These are phyloP conservation scores for Eragrostis curvula DNA, from an alignment of 176 grass and related monocot genomes.

Conservation along the genomic window DNA sequence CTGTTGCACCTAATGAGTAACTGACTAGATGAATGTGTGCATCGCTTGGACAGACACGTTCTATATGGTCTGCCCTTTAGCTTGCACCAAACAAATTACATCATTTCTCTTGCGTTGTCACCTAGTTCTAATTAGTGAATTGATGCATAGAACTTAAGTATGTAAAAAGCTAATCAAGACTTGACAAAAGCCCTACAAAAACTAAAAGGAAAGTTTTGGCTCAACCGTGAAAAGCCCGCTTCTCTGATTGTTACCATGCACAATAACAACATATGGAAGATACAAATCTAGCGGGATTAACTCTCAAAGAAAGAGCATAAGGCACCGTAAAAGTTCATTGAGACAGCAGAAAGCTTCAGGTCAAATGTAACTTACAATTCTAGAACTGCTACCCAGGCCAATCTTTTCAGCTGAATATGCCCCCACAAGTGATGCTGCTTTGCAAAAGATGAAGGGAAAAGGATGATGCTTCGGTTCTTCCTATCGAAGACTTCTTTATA, in stretches of 20 bases:
- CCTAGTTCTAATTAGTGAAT: not conserved
- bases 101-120: not conserved
- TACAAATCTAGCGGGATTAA: not conserved
- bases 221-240: not conserved
- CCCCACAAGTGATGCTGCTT: constrained; percentile 58
- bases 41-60: not conserved
- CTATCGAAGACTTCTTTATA: constrained; percentile 37
- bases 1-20: too few species aligned
- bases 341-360: constrained; percentile 39
- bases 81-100: not conserved
- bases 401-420: constrained; percentile 63
- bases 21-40: not conserved
- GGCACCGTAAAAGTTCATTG: not conserved
- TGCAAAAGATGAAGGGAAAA: constrained; percentile 49
- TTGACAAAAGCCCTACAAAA: not conserved
- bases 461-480: constrained; percentile 44
- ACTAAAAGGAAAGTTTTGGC: not conserved
- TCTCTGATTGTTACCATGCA: constrained; percentile 4
- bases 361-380: constrained; percentile 51
- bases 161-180: not conserved
- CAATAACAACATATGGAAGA: constrained; percentile 13
- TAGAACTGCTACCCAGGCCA: constrained; percentile 42
- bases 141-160: not conserved
- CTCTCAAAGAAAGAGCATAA: not conserved
- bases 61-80: not conserved